phyloP scores from a whole-genome alignment of 208 protist species.

The Trypanosoma cruzi region DNA sequence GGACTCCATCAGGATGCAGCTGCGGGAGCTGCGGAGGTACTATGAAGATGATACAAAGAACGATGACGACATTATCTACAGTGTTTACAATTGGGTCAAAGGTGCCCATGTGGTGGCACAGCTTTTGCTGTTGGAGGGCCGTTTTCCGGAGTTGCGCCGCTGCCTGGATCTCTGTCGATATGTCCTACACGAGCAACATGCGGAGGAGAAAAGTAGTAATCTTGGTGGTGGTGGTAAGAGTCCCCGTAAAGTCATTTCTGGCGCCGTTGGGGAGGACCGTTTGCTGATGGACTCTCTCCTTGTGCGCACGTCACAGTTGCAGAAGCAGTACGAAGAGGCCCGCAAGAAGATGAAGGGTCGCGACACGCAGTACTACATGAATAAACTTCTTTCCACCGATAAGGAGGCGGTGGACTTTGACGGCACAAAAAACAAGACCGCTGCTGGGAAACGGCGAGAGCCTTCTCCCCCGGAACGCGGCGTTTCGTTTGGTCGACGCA shows the following conservation, averaged over 20 bases:
- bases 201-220: neutral
- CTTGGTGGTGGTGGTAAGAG: neutral
- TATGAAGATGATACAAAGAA: conserved; percentile 63
- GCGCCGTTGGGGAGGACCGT: conserved; percentile 36
- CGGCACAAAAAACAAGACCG: neutral
- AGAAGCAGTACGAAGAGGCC: conserved; percentile 49
- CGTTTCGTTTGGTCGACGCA: conserved; percentile 44
- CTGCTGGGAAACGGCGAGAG: neutral
- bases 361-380: conserved; percentile 60
- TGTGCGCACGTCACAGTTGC: conserved; percentile 57
- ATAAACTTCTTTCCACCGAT: conserved; percentile 29
- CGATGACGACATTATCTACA: conserved; percentile 73
- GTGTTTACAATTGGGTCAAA: conserved; percentile 61
- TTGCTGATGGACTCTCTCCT: conserved; percentile 50
- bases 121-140: conserved; percentile 61
- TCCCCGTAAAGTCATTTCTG: conserved; percentile 8
- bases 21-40: conserved; percentile 45
- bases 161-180: conserved; percentile 66
- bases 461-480: conserved; percentile 50
- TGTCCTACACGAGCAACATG: conserved; percentile 31
- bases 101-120: conserved; percentile 52
- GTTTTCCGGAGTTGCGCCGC: conserved; percentile 67
- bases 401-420: neutral
- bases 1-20: conserved; percentile 41
- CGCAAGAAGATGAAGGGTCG: conserved; percentile 28